phyloP scores from a whole-genome alignment of 1,139 yeast species.

The Wickerhamiella infanticola region DNA sequence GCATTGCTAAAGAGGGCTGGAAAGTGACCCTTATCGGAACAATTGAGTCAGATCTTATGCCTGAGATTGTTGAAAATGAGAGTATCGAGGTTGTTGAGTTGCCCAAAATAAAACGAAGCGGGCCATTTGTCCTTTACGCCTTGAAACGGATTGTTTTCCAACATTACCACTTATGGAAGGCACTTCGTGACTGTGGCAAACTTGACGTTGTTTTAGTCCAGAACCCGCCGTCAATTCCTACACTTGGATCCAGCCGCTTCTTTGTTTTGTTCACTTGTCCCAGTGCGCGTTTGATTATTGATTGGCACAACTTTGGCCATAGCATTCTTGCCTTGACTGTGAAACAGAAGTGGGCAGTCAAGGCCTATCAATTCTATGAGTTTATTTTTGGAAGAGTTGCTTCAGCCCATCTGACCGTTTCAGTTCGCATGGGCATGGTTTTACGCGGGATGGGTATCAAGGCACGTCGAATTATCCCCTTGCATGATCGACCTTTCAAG shows the following conservation, averaged over 20 bases:
- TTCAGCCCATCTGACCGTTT: slow-evolving; percentile 65
- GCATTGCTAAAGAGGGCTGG: slow-evolving; percentile 55
- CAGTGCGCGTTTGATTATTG: slow-evolving; percentile 53
- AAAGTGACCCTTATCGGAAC: slow-evolving; percentile 81
- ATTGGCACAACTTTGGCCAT: slow-evolving; percentile 94
- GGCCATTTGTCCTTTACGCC: slow-evolving; percentile 49
- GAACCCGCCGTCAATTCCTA: slow-evolving; percentile 89
- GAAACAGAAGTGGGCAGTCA: slow-evolving; percentile 45
- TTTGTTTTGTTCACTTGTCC: slow-evolving; percentile 41
- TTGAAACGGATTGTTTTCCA: slow-evolving; percentile 45
- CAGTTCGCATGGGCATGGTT: slow-evolving; percentile 53
- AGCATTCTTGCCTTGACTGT: slow-evolving; percentile 61
- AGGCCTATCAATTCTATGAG: slow-evolving; percentile 29
- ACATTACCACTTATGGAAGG: slow-evolving; percentile 30
- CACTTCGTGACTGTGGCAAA: slow-evolving; percentile 23
- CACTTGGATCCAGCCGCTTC: slow-evolving; percentile 46
- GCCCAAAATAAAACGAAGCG: slow-evolving; percentile 27
- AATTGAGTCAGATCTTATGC: slow-evolving; percentile 28
- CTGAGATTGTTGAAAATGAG: slow-evolving; percentile 16
- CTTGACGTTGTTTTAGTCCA: slow-evolving; percentile 63
- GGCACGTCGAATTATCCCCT: slow-evolving; percentile 26
- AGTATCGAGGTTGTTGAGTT: slow-evolving; percentile 25
- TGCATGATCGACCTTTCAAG: slow-evolving; percentile 23
- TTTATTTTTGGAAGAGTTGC: slow-evolving; percentile 41
- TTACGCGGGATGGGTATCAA: slow-evolving; percentile 42